Evolutionary conservation across 2,329 filamentous ascomycete species (phyloP), one percentile per base, ranked within the genome.

Genomic region (Aspergillus brunneoviolaceus): DNA sequence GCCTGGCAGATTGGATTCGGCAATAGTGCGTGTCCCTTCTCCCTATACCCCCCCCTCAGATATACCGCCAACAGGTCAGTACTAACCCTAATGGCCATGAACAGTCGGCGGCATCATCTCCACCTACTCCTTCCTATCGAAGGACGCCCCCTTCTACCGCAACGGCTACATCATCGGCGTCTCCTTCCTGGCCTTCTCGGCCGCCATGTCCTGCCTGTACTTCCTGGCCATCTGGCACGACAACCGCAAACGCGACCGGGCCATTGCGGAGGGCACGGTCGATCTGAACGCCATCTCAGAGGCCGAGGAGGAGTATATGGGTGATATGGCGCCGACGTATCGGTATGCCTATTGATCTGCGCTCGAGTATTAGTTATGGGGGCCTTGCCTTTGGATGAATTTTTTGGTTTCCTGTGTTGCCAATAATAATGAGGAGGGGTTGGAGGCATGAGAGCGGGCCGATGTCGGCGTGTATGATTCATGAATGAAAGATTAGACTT

Each of bases 1-100:
- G 90, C 88, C 0, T 92, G 88, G 87, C 89, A 92, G 72, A 81
- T 92, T 48, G 88, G 87, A 0, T 91, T 92, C 64, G 90, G 90
- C 19, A 64, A 60, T 16, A 58, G 62, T 64, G 55, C 9, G 56
- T 55, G 14, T 10, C 12, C 5, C 23, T 5, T 16, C 19, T 7
- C 19, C 7, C 2, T 14, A 23, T 23, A 23, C 12, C 12, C 2
- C 2, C 9, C 14, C 25, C 21, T 10, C 14, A 45, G 42, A 4
- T 25, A 49, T 33, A 9, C 5, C n/a, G 3, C 16, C 5, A 2
- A 42, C 1, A 49, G 21, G 21, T 21, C 21, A 21, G 35, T 23
- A 23, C 54, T 31, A 55, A 14, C 2, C 11, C 6, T n/a, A 9
- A 10, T 10, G 27, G 5, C 2, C 14, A 5, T 35, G 2, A 1